phyloP scores from a whole-genome alignment of 495 filamentous ascomycete species.

The Aspergillus kassunensis region DNA sequence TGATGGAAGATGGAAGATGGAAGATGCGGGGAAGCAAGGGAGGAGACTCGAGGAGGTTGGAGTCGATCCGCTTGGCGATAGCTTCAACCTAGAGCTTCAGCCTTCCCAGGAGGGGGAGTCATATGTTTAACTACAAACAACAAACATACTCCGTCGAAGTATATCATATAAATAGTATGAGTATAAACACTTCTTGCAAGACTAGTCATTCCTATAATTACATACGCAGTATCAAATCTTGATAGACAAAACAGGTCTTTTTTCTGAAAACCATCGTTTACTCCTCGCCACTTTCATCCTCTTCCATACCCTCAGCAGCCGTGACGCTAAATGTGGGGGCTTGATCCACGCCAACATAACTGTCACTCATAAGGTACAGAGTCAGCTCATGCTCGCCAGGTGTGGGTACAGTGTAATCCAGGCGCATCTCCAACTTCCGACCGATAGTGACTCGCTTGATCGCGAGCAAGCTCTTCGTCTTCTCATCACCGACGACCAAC shows the following conservation, averaged over 20 bases:
- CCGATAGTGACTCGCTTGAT: slow-evolving; percentile 94
- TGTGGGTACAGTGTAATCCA: slow-evolving; percentile 86
- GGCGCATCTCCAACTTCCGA: slow-evolving; percentile 65
- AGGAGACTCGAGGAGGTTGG: no score
- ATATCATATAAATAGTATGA: no score
- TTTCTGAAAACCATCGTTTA: slow-evolving; percentile 26
- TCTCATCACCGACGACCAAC: slow-evolving; percentile 86
- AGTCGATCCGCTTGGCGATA: neutral
- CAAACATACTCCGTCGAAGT: no score
- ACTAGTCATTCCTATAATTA: slow-evolving; percentile 20
- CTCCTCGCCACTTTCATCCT: slow-evolving; percentile 78
- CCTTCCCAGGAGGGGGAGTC: neutral
- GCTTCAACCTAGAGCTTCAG: no score
- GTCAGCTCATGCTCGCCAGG: slow-evolving; percentile 84
- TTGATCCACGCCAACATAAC: slow-evolving; percentile 96
- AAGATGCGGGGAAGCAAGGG: neutral
- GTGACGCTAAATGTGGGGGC: slow-evolving; percentile 82
- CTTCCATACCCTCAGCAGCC: slow-evolving; percentile 91
- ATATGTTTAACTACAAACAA: no score
- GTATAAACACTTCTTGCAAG: neutral
- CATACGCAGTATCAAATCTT: slow-evolving; percentile 21
- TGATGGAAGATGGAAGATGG: neutral
- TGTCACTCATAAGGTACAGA: slow-evolving; percentile 94
- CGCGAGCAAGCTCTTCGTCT: slow-evolving; percentile 76
- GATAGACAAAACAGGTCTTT: no score